Conservation (phyloP, 78 protist species). For the Dictyostelium brefeldianum region DNA sequence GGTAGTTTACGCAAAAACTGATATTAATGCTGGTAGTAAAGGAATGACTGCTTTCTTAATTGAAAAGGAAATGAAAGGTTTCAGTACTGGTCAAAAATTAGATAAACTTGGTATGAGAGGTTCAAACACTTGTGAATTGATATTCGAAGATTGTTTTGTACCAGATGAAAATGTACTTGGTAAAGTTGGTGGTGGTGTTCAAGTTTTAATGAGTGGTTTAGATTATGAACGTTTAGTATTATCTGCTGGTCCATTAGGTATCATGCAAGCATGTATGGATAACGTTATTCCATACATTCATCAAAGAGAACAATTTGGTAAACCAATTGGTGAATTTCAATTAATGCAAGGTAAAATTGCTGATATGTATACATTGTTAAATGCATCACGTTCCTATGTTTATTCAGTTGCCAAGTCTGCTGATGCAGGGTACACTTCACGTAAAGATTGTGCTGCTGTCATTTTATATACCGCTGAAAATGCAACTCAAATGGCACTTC, state of each 20-base stretch:
- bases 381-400: slow-evolving; percentile 87
- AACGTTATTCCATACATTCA: slow-evolving; percentile 90
- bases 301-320: slow-evolving; percentile 92
- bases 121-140: slow-evolving; percentile 92
- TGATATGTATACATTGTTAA: slow-evolving; percentile 92
- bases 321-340: slow-evolving; percentile 91
- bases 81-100: slow-evolving; percentile 92
- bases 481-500: slow-evolving; percentile 91
- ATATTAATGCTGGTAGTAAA: slow-evolving; percentile 72
- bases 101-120: slow-evolving; percentile 99
- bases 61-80: slow-evolving; percentile 90
- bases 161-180: slow-evolving; percentile 94
- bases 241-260: slow-evolving; percentile 95
- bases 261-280: slow-evolving; percentile 94
- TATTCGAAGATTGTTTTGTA: slow-evolving; percentile 83
- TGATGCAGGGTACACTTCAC: slow-evolving; percentile 78
- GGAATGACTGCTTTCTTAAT: slow-evolving; percentile 93
- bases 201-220: slow-evolving; percentile 95
- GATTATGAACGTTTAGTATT: slow-evolving; percentile 94
- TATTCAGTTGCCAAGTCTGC: slow-evolving; percentile 88
- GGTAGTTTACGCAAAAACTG: slow-evolving; percentile 94
- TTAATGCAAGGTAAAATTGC: slow-evolving; percentile 96
- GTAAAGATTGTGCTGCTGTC: slow-evolving; percentile 87
- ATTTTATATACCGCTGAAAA: slow-evolving; percentile 93
- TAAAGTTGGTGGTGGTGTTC: slow-evolving; percentile 88